Conservation (phyloP, 805 yeast species). For the Ogataea pilisensis region DNA sequence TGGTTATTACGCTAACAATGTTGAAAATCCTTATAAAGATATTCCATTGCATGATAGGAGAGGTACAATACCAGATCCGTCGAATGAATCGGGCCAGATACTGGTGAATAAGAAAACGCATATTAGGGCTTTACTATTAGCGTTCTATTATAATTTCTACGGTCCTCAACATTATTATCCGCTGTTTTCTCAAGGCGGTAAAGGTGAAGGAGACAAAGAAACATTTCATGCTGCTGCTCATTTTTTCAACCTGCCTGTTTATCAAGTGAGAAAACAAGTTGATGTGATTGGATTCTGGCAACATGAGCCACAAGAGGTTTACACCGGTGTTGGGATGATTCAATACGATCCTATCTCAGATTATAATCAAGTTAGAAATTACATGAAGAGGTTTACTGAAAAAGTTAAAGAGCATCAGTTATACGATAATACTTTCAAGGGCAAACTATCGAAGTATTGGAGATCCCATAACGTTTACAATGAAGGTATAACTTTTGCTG, state of each 20-base stretch:
- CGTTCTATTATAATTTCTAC: constrained; percentile 49
- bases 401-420: constrained; percentile 3
- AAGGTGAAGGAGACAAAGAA: constrained; percentile 59
- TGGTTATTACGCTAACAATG: constrained; percentile 11
- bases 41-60: constrained; percentile 48
- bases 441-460: constrained; percentile 13
- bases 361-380: constrained; percentile 21
- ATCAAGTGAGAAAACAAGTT: constrained; percentile 47
- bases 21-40: constrained; percentile 13
- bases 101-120: constrained; percentile 47
- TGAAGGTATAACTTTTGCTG: constrained; percentile 11
- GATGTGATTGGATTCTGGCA: constrained; percentile 46
- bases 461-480: constrained; percentile 12
- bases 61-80: constrained; percentile 50
- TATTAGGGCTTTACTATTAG: constrained; percentile 41
- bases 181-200: constrained; percentile 42
- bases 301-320: constrained; percentile 22
- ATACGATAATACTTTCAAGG: constrained; percentile 5
- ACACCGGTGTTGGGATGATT: constrained; percentile 54
- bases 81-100: constrained; percentile 56
- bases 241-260: constrained; percentile 38
- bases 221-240: constrained; percentile 53
- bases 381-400: constrained; percentile 15
- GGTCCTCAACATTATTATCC: constrained; percentile 48
- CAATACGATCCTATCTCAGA: constrained; percentile 50